Percentiles rank a stretch among this genome's conserved stretches.
phyloP scores from a whole-genome alignment of 2,329 filamentous ascomycete genomes.

The Neofusicoccum sp. region DNA sequence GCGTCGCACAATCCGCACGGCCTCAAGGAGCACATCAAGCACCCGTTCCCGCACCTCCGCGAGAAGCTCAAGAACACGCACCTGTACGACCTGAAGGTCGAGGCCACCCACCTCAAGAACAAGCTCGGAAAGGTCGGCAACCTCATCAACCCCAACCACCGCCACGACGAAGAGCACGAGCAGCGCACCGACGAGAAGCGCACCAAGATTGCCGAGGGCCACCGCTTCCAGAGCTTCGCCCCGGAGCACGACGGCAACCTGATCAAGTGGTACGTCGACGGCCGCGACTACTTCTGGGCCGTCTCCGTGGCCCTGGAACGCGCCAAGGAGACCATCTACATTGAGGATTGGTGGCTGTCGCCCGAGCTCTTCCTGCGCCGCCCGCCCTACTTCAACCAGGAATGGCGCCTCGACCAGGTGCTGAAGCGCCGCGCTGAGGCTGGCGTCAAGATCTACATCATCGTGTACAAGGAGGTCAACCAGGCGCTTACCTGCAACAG shows the following conservation, averaged over 20 bases:
- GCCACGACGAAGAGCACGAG: conserved; percentile 92
- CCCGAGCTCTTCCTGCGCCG: conserved; percentile 83
- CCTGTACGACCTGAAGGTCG: conserved; percentile 51
- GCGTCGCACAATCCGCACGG: conserved; percentile 15
- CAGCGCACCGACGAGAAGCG: conserved; percentile 79
- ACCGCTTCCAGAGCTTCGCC: conserved; percentile 89
- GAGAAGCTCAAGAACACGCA: conserved; percentile 48
- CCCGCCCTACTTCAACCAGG: conserved; percentile 76
- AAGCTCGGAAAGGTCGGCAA: conserved; percentile 65
- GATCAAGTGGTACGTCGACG: conserved; percentile 97
- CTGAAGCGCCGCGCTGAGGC: conserved; percentile 86
- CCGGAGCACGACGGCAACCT: conserved; percentile 81
- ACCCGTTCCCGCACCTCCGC: conserved; percentile 40
- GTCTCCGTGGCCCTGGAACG: conserved; percentile 87
- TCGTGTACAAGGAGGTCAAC: conserved; percentile 80
- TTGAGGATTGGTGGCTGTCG: conserved; percentile 95
- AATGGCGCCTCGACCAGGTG: conserved; percentile 83
- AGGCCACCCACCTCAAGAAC: conserved; percentile 59
- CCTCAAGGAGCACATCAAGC: conserved; percentile 26
- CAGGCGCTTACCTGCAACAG: conserved; percentile 80
- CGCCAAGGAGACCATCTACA: conserved; percentile 91
- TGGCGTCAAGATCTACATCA: conserved; percentile 90
- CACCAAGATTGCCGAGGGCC: conserved; percentile 64
- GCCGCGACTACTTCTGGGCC: conserved; percentile 89
- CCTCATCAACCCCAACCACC: conserved; percentile 79